Evolutionary conservation across 2,329 filamentous ascomycete species (phyloP).

Genomic region (Simplicillium sp.): DNA sequence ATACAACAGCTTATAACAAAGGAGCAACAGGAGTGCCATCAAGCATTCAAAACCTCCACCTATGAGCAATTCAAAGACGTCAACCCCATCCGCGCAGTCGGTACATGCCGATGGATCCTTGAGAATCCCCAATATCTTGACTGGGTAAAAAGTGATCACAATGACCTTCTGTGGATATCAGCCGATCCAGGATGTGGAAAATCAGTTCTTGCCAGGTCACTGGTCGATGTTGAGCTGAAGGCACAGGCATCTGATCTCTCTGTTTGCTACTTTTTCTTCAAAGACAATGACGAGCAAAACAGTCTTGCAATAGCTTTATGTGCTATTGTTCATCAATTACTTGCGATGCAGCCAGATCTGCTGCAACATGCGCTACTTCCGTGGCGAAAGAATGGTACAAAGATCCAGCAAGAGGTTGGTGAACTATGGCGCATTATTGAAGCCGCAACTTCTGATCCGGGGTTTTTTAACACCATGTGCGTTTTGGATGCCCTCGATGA

Average conservation of each 20-base stretch:
- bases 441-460: background rate
- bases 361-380: conserved; percentile 6
- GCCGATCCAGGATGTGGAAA: conserved; percentile 35
- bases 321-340: conserved; percentile 27
- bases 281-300: conserved; percentile 28
- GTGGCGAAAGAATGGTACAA: background rate
- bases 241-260: background rate
- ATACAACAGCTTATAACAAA: background rate
- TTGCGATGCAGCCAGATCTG: conserved; percentile 15
- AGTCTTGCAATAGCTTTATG: conserved; percentile 18
- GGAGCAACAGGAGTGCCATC: conserved; percentile 10
- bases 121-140: conserved; percentile 14
- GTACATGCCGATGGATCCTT: conserved; percentile 24
- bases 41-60: conserved; percentile 13
- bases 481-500: conserved; percentile 32
- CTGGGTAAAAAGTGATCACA: conserved; percentile 13
- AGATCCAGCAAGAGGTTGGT: conserved; percentile 11
- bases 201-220: conserved; percentile 27
- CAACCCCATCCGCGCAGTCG: conserved; percentile 16
- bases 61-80: conserved; percentile 21
- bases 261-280: conserved; percentile 32
- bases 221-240: conserved; percentile 17
- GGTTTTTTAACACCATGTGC: conserved; percentile 13
- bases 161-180: conserved; percentile 26
- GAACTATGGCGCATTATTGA: conserved; percentile 22